Percentiles rank a stretch among this genome's conserved stretches.
Conservation (phyloP, 1,139 yeast genomes). For the Scheffersomyces parashehatae region DNA sequence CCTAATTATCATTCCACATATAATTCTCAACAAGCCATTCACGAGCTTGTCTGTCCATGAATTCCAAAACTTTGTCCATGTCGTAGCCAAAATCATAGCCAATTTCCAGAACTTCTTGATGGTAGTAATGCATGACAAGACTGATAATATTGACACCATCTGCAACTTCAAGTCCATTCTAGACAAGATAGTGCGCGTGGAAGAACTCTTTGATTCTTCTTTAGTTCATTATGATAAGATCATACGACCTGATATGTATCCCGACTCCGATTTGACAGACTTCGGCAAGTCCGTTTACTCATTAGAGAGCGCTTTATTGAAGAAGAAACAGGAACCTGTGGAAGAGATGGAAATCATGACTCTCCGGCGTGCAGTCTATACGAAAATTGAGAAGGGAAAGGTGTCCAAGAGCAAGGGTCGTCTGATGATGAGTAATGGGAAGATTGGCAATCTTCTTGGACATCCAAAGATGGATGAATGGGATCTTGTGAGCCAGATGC, state of each 20-base stretch:
- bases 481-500: conserved; percentile 43
- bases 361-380: too few species aligned
- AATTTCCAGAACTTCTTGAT: conserved; percentile 37
- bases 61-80: conserved; percentile 36
- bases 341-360: too few species aligned
- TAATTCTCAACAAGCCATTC: conserved; percentile 44
- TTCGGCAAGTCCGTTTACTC: too few species aligned
- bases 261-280: too few species aligned
- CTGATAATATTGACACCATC: conserved; percentile 11
- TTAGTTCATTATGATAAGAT: too few species aligned
- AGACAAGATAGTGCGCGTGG: conserved; percentile 9
- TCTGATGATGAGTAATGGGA: conserved; percentile 20
- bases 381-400: too few species aligned
- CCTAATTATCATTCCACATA: conserved; percentile 44
- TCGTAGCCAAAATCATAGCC: conserved; percentile 38
- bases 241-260: too few species aligned
- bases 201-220: background rate
- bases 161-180: conserved; percentile 27
- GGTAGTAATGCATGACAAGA: background rate
- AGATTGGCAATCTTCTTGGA: conserved; percentile 23
- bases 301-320: too few species aligned
- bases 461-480: conserved; percentile 40
- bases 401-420: conserved; percentile 6
- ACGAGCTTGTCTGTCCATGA: conserved; percentile 40
- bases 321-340: too few species aligned